Percentiles rank a stretch among this genome's conserved stretches.
Evolutionary conservation across 2,329 filamentous ascomycete species (phyloP).

Genomic region (Paecilomyces niveus): DNA sequence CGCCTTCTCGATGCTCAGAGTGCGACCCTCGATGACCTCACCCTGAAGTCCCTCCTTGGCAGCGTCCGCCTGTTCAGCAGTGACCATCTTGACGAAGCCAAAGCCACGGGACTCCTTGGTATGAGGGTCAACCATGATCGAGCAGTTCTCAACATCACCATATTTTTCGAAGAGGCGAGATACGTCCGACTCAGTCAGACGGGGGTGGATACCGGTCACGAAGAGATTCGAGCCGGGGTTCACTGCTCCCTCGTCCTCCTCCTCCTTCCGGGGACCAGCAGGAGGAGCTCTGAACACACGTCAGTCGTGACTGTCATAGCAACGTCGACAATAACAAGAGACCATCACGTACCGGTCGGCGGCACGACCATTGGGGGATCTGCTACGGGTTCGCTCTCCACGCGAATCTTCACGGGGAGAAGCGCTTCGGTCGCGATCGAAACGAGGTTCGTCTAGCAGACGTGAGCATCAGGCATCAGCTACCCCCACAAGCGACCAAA

Average conservation of each 20-base stretch:
- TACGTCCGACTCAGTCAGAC: constrained; percentile 81
- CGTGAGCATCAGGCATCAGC: neutral
- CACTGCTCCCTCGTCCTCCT: constrained; percentile 66
- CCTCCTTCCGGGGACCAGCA: constrained; percentile 40
- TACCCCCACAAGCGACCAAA: neutral
- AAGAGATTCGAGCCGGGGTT: constrained; percentile 98
- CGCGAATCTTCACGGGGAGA: constrained; percentile 55
- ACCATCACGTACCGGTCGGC: constrained; percentile 41
- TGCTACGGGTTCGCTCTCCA: constrained; percentile 54
- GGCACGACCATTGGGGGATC: constrained; percentile 54
- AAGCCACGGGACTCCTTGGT: constrained; percentile 98
- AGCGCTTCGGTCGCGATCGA: constrained; percentile 60
- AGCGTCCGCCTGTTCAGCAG: constrained; percentile 88
- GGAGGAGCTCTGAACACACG: constrained; percentile 35
- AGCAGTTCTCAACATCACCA: constrained; percentile 96
- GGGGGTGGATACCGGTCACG: constrained; percentile 94
- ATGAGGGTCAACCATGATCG: constrained; percentile 98
- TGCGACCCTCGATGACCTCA: constrained; percentile 90
- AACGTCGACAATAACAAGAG: neutral
- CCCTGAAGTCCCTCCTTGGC: constrained; percentile 94
- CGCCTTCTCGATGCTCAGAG: constrained; percentile 97
- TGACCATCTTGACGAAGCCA: constrained; percentile 98
- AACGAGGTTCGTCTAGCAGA: constrained; percentile 51
- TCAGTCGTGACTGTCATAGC: neutral
- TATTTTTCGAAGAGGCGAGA: constrained; percentile 97